Percentiles rank a stretch among this genome's conserved stretches.
Evolutionary conservation across 1,139 yeast species (phyloP).

Genomic region (Debaryomyces nepalensis): DNA sequence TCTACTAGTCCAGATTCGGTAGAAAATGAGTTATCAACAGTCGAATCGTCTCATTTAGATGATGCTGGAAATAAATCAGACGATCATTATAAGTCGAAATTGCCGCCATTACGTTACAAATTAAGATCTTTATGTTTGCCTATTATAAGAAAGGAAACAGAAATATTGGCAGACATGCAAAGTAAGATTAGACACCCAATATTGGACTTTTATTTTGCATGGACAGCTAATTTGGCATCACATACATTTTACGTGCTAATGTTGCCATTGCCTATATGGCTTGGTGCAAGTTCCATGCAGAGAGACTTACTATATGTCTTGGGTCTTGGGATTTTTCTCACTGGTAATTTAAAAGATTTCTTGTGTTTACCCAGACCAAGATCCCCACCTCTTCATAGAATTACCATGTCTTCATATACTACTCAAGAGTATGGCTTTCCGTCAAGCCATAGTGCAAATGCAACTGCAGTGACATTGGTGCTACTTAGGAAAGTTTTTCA

Average conservation of each 20-base stretch:
- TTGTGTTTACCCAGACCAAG: constrained; percentile 90
- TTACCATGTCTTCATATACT: constrained; percentile 87
- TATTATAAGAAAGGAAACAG: constrained; percentile 69
- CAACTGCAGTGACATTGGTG: constrained; percentile 73
- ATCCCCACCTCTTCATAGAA: constrained; percentile 89
- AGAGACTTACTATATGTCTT: constrained; percentile 76
- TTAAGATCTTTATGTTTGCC: constrained; percentile 63
- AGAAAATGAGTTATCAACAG: constrained; percentile 9
- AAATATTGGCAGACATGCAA: constrained; percentile 63
- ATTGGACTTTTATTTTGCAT: constrained; percentile 79
- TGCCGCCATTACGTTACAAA: constrained; percentile 63
- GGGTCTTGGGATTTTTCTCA: constrained; percentile 82
- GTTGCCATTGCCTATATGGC: constrained; percentile 87
- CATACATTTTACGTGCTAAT: constrained; percentile 92
- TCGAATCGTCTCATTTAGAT: constrained; percentile 5
- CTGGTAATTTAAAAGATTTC: constrained; percentile 81
- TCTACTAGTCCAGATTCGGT: constrained; percentile 3
- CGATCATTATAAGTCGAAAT: constrained; percentile 63
- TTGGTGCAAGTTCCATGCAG: constrained; percentile 63
- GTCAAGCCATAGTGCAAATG: constrained; percentile 90
- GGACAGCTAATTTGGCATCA: constrained; percentile 88
- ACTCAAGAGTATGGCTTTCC: constrained; percentile 96
- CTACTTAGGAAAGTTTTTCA: constrained; percentile 35
- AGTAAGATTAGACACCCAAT: constrained; percentile 48
- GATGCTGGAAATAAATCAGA: constrained; percentile 79